Evolutionary conservation across 495 filamentous ascomycete species (phyloP).

Genomic region (Trichoderma virens): DNA sequence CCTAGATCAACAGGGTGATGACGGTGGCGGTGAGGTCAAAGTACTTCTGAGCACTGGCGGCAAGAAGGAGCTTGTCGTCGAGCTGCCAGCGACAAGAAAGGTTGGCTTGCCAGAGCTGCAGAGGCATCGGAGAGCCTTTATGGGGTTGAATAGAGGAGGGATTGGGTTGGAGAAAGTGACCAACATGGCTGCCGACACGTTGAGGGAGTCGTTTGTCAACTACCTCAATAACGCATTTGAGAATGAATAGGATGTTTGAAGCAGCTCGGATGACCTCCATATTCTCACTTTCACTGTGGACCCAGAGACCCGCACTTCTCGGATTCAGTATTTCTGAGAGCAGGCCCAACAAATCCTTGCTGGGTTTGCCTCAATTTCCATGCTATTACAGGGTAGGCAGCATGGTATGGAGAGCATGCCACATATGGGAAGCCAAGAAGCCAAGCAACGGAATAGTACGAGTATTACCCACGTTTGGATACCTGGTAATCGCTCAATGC

Average conservation of each 20-base stretch:
- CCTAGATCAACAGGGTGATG: conserved; percentile 61
- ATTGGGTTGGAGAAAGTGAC: conserved; percentile 41
- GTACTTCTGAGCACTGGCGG: conserved; percentile 24
- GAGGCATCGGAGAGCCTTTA: conserved; percentile 77
- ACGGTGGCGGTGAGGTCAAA: conserved; percentile 45
- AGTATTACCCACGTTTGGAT: neutral
- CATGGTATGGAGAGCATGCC: neutral
- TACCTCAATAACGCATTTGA: conserved; percentile 65
- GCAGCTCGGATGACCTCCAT: too few relatives aligned
- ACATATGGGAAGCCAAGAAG: neutral
- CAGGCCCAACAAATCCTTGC: too few relatives aligned
- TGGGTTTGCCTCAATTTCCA: neutral
- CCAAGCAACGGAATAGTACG: neutral
- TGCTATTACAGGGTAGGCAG: neutral
- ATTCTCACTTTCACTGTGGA: too few relatives aligned
- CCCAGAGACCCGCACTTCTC: too few relatives aligned
- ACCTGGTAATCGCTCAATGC: neutral
- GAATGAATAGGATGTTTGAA: conserved; percentile 29
- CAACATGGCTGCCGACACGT: conserved; percentile 42
- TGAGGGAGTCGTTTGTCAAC: conserved; percentile 61
- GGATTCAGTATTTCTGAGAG: too few relatives aligned
- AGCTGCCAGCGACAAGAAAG: conserved; percentile 48
- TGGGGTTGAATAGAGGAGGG: conserved; percentile 60
- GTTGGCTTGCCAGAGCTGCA: conserved; percentile 72
- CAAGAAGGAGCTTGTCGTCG: conserved; percentile 35